Evolutionary conservation across 768 basidiomycete species (phyloP).

Genomic region (Psilocybe subaeruginosa): DNA sequence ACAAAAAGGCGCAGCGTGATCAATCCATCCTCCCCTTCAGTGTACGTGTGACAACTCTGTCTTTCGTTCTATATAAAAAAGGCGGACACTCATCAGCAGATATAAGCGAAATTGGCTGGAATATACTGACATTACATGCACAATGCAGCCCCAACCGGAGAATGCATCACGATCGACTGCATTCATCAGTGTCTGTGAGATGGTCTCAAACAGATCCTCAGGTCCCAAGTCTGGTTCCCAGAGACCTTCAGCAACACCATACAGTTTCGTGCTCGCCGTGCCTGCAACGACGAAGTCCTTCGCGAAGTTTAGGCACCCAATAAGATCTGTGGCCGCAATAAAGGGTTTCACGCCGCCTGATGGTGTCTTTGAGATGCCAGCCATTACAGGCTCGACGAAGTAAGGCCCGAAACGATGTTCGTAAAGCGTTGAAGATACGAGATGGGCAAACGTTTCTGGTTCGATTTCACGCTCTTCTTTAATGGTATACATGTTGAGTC

Average conservation of each 20-base stretch:
- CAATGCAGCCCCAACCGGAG: conserved; percentile 96
- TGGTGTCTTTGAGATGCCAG: conserved; percentile 79
- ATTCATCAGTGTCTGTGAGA: conserved; percentile 93
- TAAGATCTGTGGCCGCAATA: conserved; percentile 93
- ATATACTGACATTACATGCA: conserved; percentile 88
- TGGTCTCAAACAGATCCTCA: conserved; percentile 98
- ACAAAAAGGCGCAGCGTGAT: conserved; percentile 21
- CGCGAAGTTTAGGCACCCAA: conserved; percentile 91
- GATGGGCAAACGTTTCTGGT: conserved; percentile 94
- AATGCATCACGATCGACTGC: conserved; percentile 95
- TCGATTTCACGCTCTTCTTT: conserved; percentile 98
- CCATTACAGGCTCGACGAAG: conserved; percentile 96
- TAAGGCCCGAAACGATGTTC: conserved; percentile 96
- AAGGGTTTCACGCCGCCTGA: conserved; percentile 83
- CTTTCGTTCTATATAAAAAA: conserved; percentile 57
- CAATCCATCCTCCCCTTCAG: conserved; percentile 94
- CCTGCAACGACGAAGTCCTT: conserved; percentile 98
- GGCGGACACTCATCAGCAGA: not conserved
- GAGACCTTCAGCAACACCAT: conserved; percentile 95
- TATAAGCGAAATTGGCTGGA: conserved; percentile 15
- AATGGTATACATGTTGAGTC: conserved; percentile 99
- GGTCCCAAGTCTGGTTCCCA: conserved; percentile 98
- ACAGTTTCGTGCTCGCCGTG: conserved; percentile 89
- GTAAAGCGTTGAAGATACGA: conserved; percentile 94
- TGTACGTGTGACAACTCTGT: conserved; percentile 79